phyloP scores from a whole-genome alignment of 2,329 filamentous ascomycete genomes.

The Aspergillus ustus region DNA sequence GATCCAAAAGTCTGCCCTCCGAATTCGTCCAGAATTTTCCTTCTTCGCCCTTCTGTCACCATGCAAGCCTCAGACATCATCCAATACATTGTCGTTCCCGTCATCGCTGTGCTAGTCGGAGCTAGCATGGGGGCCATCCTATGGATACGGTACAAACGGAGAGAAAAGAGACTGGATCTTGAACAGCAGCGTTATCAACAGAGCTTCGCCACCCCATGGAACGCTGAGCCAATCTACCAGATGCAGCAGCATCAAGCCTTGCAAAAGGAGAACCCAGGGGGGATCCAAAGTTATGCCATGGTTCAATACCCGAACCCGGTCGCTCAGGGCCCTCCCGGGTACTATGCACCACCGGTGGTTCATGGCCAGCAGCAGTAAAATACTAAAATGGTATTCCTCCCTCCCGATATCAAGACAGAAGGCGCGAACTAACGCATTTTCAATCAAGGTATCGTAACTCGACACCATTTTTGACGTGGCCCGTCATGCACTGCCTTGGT shows the following conservation, averaged over 20 bases:
- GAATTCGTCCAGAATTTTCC: neutral
- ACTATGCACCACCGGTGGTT: neutral
- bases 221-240: neutral
- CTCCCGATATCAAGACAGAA: neutral
- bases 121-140: neutral
- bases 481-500: no score
- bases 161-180: neutral
- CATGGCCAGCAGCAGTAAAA: neutral
- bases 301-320: neutral
- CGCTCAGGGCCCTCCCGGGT: neutral
- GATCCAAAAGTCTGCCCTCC: no score
- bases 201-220: neutral
- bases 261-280: neutral
- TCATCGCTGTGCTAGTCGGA: neutral
- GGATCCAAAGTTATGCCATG: neutral
- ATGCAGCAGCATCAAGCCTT: neutral
- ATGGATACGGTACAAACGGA: neutral
- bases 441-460: no score
- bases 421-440: no score
- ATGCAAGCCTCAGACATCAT: constrained; percentile 2
- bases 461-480: no score
- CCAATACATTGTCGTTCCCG: neutral
- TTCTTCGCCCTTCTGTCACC: neutral
- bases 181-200: neutral
- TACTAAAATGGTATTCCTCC: neutral